A percentile compares a stretch with the other conserved stretches of the same genome.
Evolutionary conservation across 2,329 filamentous ascomycete species (phyloP).

Genomic region (Nemania diffusa): DNA sequence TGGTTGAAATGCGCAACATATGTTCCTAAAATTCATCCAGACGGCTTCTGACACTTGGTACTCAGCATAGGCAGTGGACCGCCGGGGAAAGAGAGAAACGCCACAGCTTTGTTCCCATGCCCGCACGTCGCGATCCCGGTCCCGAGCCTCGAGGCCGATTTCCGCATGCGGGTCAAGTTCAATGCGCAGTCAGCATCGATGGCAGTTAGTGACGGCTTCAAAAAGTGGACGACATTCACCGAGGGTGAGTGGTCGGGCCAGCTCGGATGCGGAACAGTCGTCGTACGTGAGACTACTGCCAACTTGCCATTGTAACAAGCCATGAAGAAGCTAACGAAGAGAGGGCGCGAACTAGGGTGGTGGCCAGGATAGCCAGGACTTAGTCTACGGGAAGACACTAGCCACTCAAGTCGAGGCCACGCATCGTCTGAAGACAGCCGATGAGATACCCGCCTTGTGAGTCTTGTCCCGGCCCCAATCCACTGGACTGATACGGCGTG

Average conservation of each 20-base stretch:
- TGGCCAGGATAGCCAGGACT: slow-evolving; percentile 45
- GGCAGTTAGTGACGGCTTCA: slow-evolving; percentile 41
- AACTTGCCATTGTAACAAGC: neutral
- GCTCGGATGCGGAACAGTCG: slow-evolving; percentile 44
- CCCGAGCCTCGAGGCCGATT: slow-evolving; percentile 44
- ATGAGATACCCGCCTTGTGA: slow-evolving; percentile 46
- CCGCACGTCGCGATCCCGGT: slow-evolving; percentile 43
- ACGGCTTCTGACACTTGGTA: slow-evolving; percentile 16
- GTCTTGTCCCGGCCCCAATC: slow-evolving; percentile 4
- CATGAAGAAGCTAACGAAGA: neutral
- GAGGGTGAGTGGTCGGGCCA: slow-evolving; percentile 46
- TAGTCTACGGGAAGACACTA: slow-evolving; percentile 36
- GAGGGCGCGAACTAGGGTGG: slow-evolving; percentile 38
- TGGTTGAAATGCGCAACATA: neutral
- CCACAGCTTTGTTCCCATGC: slow-evolving; percentile 37
- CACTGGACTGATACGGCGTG: neutral
- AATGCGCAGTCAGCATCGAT: slow-evolving; percentile 44
- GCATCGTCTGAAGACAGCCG: slow-evolving; percentile 42
- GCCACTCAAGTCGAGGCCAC: slow-evolving; percentile 45
- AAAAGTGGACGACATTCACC: slow-evolving; percentile 45
- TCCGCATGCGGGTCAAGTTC: slow-evolving; percentile 45
- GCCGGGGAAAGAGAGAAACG: slow-evolving; percentile 25
- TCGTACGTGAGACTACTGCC: slow-evolving; percentile 35
- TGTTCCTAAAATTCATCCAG: neutral
- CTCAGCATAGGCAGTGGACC: slow-evolving; percentile 17